These are phyloP conservation scores for Plasmodium chabaudi DNA, from an alignment of 169 alveolate species.

Conservation along the genomic window DNA sequence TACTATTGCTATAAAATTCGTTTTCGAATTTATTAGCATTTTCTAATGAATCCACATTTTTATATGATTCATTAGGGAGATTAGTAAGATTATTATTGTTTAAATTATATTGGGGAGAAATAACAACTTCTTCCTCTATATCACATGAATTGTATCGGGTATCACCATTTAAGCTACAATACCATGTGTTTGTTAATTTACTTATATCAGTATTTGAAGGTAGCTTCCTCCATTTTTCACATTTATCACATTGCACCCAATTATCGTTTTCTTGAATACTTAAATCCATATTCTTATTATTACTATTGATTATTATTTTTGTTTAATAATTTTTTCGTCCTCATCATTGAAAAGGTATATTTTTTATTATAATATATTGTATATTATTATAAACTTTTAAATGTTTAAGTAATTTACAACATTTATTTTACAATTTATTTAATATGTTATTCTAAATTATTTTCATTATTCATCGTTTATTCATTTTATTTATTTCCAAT, in stretches of 20 bases:
- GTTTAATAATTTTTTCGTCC: background rate
- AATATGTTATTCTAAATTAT: conserved; percentile 5
- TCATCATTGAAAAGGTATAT: background rate
- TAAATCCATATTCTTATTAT: conserved; percentile 6
- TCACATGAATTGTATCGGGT: conserved; percentile 58
- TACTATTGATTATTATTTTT: background rate
- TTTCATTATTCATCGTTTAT: background rate
- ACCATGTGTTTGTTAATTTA: conserved; percentile 61
- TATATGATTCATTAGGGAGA: conserved; percentile 1
- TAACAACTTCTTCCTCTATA: conserved; percentile 52
- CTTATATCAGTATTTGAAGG: conserved; percentile 55
- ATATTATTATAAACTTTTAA: conserved; percentile 4
- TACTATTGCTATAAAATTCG: background rate
- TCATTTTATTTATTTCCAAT: conserved; percentile 28
- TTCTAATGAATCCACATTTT: background rate
- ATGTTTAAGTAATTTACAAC: conserved; percentile 5
- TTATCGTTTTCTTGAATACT: conserved; percentile 56
- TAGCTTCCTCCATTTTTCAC: conserved; percentile 70
- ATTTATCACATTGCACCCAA: conserved; percentile 76
- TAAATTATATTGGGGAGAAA: conserved; percentile 6
- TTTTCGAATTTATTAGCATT: background rate
- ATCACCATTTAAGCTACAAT: conserved; percentile 51
- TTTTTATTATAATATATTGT: conserved; percentile 2
- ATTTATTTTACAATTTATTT: conserved; percentile 2
- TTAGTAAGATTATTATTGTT: background rate